These are phyloP conservation scores for Teratosphaeria pseudoeucalypti DNA, from an alignment of 2,329 filamentous ascomycete species.

Conservation along the genomic window DNA sequence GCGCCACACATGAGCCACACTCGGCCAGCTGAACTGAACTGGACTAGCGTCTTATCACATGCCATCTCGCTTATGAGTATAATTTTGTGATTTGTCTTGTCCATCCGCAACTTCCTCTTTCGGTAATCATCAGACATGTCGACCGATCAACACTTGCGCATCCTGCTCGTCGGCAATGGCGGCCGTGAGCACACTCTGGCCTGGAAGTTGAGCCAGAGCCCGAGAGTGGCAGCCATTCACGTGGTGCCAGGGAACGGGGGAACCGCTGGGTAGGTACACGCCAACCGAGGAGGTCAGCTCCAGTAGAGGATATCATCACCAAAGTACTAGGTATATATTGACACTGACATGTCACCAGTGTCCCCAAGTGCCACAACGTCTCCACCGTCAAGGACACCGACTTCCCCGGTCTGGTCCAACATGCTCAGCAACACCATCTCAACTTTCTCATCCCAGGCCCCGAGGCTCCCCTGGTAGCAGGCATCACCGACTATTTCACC, in stretches of 20 bases:
- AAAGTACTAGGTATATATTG: neutral
- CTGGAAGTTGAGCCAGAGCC: constrained; percentile 84
- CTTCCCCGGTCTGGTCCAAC: constrained; percentile 64
- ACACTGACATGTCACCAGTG: constrained; percentile 11
- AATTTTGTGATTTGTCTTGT: neutral
- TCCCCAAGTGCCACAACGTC: constrained; percentile 47
- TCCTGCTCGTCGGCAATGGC: constrained; percentile 86
- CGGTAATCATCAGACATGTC: constrained; percentile 7
- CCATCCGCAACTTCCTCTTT: neutral
- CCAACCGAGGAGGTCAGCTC: constrained; percentile 2
- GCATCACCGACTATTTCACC: constrained; percentile 75
- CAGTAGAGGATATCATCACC: neutral
- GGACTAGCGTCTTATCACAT: too few species aligned
- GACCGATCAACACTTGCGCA: constrained; percentile 38
- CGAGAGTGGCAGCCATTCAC: constrained; percentile 63
- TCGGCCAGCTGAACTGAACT: neutral
- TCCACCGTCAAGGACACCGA: constrained; percentile 59
- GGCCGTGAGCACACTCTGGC: constrained; percentile 90
- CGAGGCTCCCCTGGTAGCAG: constrained; percentile 86
- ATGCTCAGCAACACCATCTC: constrained; percentile 62
- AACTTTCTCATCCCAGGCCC: constrained; percentile 85
- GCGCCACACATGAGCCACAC: neutral
- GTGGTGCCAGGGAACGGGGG: constrained; percentile 75
- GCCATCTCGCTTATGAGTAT: neutral
- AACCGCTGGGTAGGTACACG: constrained; percentile 45